These are phyloP conservation scores for Geranomyces variabilis DNA, from an alignment of 192 early-diverging fungal species.

Conservation along the genomic window DNA sequence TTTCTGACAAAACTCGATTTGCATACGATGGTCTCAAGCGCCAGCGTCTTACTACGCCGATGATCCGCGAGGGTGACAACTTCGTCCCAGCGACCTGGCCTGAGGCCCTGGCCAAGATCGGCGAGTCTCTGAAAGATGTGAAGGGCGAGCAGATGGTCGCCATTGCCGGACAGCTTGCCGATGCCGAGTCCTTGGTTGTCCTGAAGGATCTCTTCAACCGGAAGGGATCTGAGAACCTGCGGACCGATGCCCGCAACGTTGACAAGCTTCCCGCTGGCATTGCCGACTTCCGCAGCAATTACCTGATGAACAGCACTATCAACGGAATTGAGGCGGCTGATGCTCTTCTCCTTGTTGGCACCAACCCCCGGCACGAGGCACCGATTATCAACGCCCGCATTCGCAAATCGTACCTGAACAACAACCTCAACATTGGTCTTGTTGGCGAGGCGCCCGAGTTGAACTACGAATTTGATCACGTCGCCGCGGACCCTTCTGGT, in stretches of 20 bases:
- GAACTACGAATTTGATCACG: slow-evolving; percentile 89
- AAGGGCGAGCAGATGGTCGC: slow-evolving; percentile 73
- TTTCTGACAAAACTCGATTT: slow-evolving; percentile 97
- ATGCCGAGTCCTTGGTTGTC: slow-evolving; percentile 91
- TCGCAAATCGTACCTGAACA: slow-evolving; percentile 89
- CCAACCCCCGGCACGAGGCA: slow-evolving; percentile 96
- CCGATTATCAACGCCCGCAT: slow-evolving; percentile 95
- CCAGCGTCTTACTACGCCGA: slow-evolving; percentile 90
- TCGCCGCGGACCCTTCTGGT: slow-evolving; percentile 66
- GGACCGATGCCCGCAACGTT: slow-evolving; percentile 66
- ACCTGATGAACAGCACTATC: slow-evolving; percentile 81
- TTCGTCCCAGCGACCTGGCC: slow-evolving; percentile 87
- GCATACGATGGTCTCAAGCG: slow-evolving; percentile 94
- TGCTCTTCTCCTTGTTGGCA: slow-evolving; percentile 85
- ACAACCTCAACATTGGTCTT: slow-evolving; percentile 76
- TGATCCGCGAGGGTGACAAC: slow-evolving; percentile 80
- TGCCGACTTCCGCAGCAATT: slow-evolving; percentile 88
- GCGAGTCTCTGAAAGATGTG: slow-evolving; percentile 62
- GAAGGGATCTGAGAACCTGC: slow-evolving; percentile 82
- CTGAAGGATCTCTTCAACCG: slow-evolving; percentile 95
- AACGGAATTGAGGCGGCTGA: slow-evolving; percentile 93
- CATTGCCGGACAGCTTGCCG: slow-evolving; percentile 89
- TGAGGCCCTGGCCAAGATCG: slow-evolving; percentile 78
- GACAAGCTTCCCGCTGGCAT: slow-evolving; percentile 54
- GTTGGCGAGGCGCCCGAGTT: slow-evolving; percentile 78